These are phyloP conservation scores for Leucosporidium yakuticum DNA, from an alignment of 768 basidiomycete genomes.

Conservation along the genomic window DNA sequence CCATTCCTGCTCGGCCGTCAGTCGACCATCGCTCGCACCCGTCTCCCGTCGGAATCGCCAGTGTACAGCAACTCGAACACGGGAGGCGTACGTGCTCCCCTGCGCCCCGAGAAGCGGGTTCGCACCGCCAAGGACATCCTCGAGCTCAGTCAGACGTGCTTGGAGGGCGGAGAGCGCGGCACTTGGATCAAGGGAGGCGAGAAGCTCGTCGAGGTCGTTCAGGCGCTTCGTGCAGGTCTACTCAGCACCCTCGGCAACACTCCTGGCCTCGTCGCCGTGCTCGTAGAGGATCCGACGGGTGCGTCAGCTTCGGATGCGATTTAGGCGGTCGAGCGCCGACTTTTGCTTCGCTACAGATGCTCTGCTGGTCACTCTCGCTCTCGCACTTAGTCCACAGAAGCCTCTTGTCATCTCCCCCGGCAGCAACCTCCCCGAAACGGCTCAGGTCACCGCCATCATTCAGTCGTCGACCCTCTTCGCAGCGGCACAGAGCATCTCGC, in stretches of 20 bases:
- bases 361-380: constrained; percentile 30
- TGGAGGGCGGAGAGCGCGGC: constrained; percentile 17
- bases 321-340: not conserved
- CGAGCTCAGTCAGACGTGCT: not conserved
- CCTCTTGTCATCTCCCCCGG: constrained; percentile 28
- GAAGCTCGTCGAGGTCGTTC: constrained; percentile 11
- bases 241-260: not conserved
- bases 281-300: constrained; percentile 29
- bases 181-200: constrained; percentile 29
- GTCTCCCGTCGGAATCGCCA: constrained; percentile 17
- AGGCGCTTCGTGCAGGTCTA: constrained; percentile 18
- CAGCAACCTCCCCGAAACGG: not conserved
- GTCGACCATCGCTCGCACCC: not conserved
- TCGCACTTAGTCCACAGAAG: constrained; percentile 12
- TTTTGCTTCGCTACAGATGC: constrained; percentile 8
- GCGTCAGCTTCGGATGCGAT: not conserved
- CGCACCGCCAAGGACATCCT: constrained; percentile 15
- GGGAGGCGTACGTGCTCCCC: not conserved
- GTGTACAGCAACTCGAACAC: constrained; percentile 15
- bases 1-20: constrained; percentile 34
- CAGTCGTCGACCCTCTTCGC: constrained; percentile 8
- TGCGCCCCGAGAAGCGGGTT: constrained; percentile 15
- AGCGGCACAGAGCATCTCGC: not conserved
- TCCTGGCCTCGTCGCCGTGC: constrained; percentile 16
- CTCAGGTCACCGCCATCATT: constrained; percentile 19